Base-by-base conservation (phyloP, 192 early-diverging fungal species). In the Bifiguratus adelaidae region DNA sequence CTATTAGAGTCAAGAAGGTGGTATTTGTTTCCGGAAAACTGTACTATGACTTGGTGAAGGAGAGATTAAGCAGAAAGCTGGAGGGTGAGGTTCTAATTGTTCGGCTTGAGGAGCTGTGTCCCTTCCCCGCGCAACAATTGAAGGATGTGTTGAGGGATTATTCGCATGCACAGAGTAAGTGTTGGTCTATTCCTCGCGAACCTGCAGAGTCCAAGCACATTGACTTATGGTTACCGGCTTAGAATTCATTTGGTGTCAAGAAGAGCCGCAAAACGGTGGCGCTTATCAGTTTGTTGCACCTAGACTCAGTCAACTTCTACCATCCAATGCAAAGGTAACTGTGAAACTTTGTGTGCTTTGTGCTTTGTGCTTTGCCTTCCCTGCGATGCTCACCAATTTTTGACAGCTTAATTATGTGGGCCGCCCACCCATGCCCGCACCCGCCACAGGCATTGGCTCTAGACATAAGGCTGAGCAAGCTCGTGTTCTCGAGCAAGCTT, bases 241-340 rank as follows among this genome's bases (percentile, higher is more conserved):
- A 27, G 76, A 83, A 36, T 85, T 79, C 55, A 60, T 78, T 4
- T 89, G 82, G 81, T 84, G 78, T 54, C 85, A 87, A 56, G 95
- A 97, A 58, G 95, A 97, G 54, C 91, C 91, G 23, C 83, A 95
- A 69, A 97, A 97, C 50, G 78, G 84, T 30, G 95, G 95, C 15
- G 81, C 79, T 11, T 95, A 84, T 56, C 64, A 83, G 1, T 97
- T 88, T 73, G 78, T 93, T 48, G 82, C 74, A 51, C 95, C 91
- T 20, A 72, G 95, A 33, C 61, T 97, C 46, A 68, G 74, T 50
- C 79, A 85, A 28, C 41, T 93, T 22, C 44, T 95, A 19, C 85
- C 91, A 29, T 36, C 61, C 3, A 59, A 59, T 16, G 43, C 43
- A 42, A 52, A 69, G 52, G 68, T 30, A 35, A 21, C 0, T 30